phyloP scores from a whole-genome alignment of 1,284 basidiomycete genomes.

The Pseudozyma tsukubaensis region DNA sequence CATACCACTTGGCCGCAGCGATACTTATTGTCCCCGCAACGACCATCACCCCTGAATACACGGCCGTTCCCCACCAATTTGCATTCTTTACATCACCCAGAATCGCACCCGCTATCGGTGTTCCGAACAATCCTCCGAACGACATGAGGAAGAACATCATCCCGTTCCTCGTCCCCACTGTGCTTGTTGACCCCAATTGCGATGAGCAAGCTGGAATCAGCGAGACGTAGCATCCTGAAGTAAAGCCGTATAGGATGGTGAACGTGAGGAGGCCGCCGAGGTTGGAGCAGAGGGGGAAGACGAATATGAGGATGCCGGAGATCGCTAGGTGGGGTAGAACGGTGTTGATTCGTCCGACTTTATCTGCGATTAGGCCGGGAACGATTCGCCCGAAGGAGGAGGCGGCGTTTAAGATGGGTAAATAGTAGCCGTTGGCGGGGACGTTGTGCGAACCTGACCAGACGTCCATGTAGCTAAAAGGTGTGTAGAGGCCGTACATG shows the following conservation, averaged over 20 bases:
- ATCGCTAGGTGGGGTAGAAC: conserved; percentile 62
- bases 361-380: conserved; percentile 66
- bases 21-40: conserved; percentile 20
- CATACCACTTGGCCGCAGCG: conserved; percentile 29
- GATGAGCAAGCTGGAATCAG: conserved; percentile 48
- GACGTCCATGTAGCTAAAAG: conserved; percentile 52
- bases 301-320: conserved; percentile 58
- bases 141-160: conserved; percentile 51
- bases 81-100: conserved; percentile 19
- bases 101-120: conserved; percentile 49
- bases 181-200: conserved; percentile 36
- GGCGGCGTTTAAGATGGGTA: conserved; percentile 57
- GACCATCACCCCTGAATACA: conserved; percentile 25
- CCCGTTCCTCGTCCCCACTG: conserved; percentile 42
- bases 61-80: conserved; percentile 39
- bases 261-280: conserved; percentile 37
- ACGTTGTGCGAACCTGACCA: conserved; percentile 32
- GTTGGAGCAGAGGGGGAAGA: conserved; percentile 42
- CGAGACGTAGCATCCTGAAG: conserved; percentile 55
- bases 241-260: conserved; percentile 55
- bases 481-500: conserved; percentile 58
- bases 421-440: conserved; percentile 44
- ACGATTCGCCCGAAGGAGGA: conserved; percentile 66
- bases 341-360: conserved; percentile 67
- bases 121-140: conserved; percentile 40